Percentiles rank a stretch among this genome's conserved stretches.
phyloP scores from a whole-genome alignment of 1,139 yeast species.

The Zygotorulaspora mrakii region DNA sequence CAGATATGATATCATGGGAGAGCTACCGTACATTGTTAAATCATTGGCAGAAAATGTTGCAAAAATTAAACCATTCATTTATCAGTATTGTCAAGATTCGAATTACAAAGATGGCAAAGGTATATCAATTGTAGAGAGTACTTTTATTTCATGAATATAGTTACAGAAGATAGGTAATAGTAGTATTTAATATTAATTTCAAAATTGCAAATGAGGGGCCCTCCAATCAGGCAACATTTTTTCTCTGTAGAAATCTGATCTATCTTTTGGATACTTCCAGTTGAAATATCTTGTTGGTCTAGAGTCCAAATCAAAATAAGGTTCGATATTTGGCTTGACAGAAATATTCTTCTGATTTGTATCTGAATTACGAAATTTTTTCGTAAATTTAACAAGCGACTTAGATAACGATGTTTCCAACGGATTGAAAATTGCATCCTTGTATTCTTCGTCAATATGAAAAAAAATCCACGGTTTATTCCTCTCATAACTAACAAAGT shows the following conservation, averaged over 20 bases:
- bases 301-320: slow-evolving; percentile 7
- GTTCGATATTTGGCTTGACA: slow-evolving; percentile 1
- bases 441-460: slow-evolving; percentile 13
- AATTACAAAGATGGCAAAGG: slow-evolving; percentile 26
- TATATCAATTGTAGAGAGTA: slow-evolving; percentile 31
- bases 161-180: neutral
- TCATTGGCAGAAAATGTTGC: slow-evolving; percentile 77
- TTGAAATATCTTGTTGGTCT: slow-evolving; percentile 12
- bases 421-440: slow-evolving; percentile 13
- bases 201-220: slow-evolving; percentile 14
- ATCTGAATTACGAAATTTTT: slow-evolving; percentile 7
- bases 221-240: slow-evolving; percentile 15
- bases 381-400: slow-evolving; percentile 11
- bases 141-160: slow-evolving; percentile 23
- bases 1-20: slow-evolving; percentile 87
- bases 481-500: slow-evolving; percentile 15
- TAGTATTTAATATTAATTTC: neutral
- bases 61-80: slow-evolving; percentile 81
- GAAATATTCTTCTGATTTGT: neutral
- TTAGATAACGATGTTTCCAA: slow-evolving; percentile 9
- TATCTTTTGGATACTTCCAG: slow-evolving; percentile 13
- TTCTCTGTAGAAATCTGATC: slow-evolving; percentile 11
- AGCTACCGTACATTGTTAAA: slow-evolving; percentile 78
- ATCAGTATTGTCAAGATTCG: slow-evolving; percentile 65
- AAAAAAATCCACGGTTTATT: slow-evolving; percentile 21